Conservation (phyloP, 2,329 filamentous ascomycete species). For the Penicillium occitanis region DNA sequence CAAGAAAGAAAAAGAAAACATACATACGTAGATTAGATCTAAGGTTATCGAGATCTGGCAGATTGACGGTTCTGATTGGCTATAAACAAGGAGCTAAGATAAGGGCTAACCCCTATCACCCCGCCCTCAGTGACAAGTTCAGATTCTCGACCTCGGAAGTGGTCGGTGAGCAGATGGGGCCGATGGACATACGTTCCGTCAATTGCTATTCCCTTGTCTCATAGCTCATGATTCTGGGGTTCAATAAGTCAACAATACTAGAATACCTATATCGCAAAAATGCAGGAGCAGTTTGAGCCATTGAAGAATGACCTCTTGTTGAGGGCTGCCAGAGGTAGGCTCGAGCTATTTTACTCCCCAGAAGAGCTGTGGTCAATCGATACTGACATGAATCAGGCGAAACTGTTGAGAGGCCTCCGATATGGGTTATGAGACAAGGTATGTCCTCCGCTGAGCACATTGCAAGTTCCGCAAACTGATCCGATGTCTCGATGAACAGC, state of each 20-base stretch:
- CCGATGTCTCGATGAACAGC: slow-evolving; percentile 53
- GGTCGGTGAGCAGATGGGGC: neutral
- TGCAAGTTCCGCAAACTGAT: neutral
- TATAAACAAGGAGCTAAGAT: neutral
- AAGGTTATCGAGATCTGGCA: neutral
- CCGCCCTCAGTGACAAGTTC: slow-evolving; percentile 4
- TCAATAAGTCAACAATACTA: neutral
- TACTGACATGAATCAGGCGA: slow-evolving; percentile 60
- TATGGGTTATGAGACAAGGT: slow-evolving; percentile 99
- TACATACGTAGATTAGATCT: neutral
- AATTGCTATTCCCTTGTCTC: neutral
- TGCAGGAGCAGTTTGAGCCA: slow-evolving; percentile 73
- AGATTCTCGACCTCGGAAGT: slow-evolving; percentile 9
- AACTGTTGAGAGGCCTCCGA: slow-evolving; percentile 85
- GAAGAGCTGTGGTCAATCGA: neutral
- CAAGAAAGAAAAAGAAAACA: slow-evolving; percentile 4
- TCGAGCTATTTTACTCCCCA: neutral
- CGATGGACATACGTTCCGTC: neutral
- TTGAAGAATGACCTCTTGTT: slow-evolving; percentile 91
- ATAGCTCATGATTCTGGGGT: neutral
- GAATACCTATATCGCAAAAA: slow-evolving; percentile 39
- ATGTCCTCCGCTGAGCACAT: slow-evolving; percentile 25
- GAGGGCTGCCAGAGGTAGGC: slow-evolving; percentile 79
- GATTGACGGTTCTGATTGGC: neutral
- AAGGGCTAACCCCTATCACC: slow-evolving; percentile 22